These are phyloP conservation scores for Ciborinia camelliae DNA, from an alignment of 2,329 filamentous ascomycete species.

Conservation along the genomic window DNA sequence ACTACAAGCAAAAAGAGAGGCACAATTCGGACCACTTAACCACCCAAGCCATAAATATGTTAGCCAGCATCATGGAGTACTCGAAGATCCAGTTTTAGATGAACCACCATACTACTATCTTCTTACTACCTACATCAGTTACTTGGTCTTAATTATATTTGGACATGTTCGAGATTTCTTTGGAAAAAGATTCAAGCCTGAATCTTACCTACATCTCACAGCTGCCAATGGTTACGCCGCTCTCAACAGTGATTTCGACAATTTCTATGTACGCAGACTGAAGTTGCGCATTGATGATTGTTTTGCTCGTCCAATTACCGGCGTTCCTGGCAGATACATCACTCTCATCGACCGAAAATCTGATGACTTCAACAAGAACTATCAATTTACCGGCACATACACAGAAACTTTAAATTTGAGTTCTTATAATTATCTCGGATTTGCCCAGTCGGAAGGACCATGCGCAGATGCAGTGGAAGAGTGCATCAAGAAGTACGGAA, in stretches of 20 bases:
- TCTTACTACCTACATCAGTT: conserved; percentile 97
- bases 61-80: conserved; percentile 76
- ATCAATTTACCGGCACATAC: conserved; percentile 81
- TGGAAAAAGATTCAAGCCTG: conserved; percentile 88
- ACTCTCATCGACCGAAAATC: conserved; percentile 89
- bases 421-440: conserved; percentile 99
- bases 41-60: conserved; percentile 81
- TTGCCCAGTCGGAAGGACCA: conserved; percentile 94
- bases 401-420: conserved; percentile 98
- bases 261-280: conserved; percentile 89
- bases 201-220: conserved; percentile 77
- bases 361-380: conserved; percentile 86
- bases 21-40: conserved; percentile 85
- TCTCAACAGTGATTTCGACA: conserved; percentile 97
- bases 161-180: conserved; percentile 97
- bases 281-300: conserved; percentile 96
- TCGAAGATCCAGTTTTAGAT: conserved; percentile 83
- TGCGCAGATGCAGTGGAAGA: conserved; percentile 93
- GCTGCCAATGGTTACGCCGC: conserved; percentile 87
- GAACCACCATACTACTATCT: conserved; percentile 97
- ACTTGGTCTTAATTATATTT: conserved; percentile 90
- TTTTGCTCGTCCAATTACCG: conserved; percentile 87
- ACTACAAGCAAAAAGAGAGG: conserved; percentile 71
- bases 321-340: conserved; percentile 91
- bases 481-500: conserved; percentile 77